A percentile compares a stretch with the other conserved stretches of the same genome.
Evolutionary conservation across 257 asterid species (phyloP).

Genomic region (Gardenia jasminoides): DNA sequence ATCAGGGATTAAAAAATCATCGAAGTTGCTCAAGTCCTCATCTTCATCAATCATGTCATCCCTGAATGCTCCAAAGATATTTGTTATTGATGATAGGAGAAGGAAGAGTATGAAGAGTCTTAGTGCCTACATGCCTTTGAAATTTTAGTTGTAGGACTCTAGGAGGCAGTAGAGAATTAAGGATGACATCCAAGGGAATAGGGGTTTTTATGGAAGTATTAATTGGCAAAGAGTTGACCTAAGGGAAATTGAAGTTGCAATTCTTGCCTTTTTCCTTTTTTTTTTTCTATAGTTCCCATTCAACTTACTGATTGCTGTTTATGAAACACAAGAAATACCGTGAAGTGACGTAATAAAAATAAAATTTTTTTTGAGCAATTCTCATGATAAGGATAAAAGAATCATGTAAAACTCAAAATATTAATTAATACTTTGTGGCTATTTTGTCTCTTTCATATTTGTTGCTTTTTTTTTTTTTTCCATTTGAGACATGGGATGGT

Average conservation of each 20-base stretch:
- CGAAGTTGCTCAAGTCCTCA: neutral
- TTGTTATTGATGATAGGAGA: neutral
- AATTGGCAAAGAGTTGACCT: neutral
- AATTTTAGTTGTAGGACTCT: neutral
- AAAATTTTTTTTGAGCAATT: too few species aligned
- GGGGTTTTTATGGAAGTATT: neutral
- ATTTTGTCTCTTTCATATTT: too few species aligned
- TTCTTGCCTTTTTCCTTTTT: too few species aligned
- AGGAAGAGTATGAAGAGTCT: neutral
- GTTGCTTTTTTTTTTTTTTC: too few species aligned
- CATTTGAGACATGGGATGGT: too few species aligned
- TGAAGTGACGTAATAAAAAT: too few species aligned
- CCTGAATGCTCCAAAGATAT: neutral
- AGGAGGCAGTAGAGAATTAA: neutral
- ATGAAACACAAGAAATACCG: neutral
- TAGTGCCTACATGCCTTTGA: neutral
- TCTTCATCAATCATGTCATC: neutral
- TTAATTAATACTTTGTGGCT: too few species aligned
- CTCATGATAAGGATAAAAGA: too few species aligned
- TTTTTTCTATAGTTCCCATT: neutral
- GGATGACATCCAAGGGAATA: neutral
- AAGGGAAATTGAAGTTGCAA: constrained; percentile 2
- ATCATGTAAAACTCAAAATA: too few species aligned
- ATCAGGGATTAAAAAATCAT: neutral
- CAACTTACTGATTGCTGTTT: neutral